Evolutionary conservation across 208 protist genomes (phyloP).

Genomic region (Vickermania spadyakhi): DNA sequence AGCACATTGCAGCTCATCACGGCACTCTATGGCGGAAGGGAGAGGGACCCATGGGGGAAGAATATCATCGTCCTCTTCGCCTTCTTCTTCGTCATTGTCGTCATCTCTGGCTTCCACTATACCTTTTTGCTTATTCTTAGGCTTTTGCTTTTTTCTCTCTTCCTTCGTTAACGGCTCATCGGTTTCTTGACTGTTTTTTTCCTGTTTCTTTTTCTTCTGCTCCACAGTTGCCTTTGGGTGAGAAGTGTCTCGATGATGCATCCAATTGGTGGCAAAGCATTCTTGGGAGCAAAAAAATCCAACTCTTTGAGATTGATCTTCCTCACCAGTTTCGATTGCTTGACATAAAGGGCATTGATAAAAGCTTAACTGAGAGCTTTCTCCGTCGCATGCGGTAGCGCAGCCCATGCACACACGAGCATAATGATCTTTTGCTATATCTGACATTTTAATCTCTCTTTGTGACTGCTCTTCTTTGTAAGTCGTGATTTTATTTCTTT

Average conservation of each 20-base stretch:
- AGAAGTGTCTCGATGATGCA: conserved; percentile 51
- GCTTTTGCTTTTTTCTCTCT: conserved; percentile 4
- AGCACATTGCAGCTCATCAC: neutral
- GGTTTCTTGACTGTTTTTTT: conserved; percentile 12
- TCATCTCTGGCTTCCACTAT: neutral
- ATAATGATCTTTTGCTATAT: too few relatives aligned
- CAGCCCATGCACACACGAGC: too few relatives aligned
- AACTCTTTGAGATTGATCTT: neutral
- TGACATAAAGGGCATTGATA: conserved; percentile 86
- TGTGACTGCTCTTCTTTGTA: too few relatives aligned
- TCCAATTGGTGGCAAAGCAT: conserved; percentile 78
- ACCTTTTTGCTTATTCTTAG: neutral
- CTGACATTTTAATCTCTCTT: too few relatives aligned
- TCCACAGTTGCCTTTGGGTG: conserved; percentile 65
- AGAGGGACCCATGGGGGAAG: neutral
- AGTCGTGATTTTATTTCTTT: too few relatives aligned
- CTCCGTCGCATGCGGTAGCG: too few relatives aligned
- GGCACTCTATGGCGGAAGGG: neutral
- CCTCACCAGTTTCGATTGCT: conserved; percentile 33
- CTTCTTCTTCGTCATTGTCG: neutral
- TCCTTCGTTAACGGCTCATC: conserved; percentile 4
- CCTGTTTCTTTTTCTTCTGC: conserved; percentile 5
- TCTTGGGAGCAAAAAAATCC: conserved; percentile 81
- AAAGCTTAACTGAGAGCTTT: too few relatives aligned
- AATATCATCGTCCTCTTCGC: neutral